phyloP scores from a whole-genome alignment of 164 flowering plant genomes.

The Aristolochia californica region DNA sequence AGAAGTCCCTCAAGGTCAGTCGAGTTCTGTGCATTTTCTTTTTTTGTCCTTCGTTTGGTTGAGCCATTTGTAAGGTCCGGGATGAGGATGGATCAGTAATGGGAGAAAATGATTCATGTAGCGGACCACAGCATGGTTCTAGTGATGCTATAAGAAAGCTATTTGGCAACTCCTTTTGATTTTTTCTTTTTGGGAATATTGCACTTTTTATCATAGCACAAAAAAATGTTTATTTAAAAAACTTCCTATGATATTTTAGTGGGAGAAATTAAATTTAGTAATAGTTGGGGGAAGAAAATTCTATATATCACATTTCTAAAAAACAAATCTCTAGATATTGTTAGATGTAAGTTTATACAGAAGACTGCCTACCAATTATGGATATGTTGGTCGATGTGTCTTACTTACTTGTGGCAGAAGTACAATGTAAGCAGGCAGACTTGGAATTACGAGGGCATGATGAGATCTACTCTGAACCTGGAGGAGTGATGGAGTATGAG shows the following conservation, averaged over 20 bases:
- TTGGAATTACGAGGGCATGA: slow-evolving; percentile 72
- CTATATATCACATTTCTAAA: not conserved
- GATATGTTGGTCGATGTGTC: slow-evolving; percentile 80
- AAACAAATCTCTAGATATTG: not conserved
- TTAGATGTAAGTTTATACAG: not conserved
- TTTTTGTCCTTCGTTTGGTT: not conserved
- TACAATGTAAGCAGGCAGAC: slow-evolving; percentile 90
- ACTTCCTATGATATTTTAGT: too few species aligned
- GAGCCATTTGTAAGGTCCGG: not conserved
- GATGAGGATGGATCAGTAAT: too few species aligned
- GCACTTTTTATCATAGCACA: too few species aligned
- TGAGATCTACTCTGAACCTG: slow-evolving; percentile 69
- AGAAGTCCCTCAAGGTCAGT: slow-evolving; percentile 85
- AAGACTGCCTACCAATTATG: slow-evolving; percentile 16
- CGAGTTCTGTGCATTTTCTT: slow-evolving; percentile 9
- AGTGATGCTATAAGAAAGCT: too few species aligned
- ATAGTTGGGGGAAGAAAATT: not conserved
- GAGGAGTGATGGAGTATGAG: slow-evolving; percentile 90
- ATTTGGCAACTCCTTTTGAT: too few species aligned
- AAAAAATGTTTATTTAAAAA: too few species aligned
- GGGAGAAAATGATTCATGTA: too few species aligned
- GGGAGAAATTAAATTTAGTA: too few species aligned
- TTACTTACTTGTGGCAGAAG: slow-evolving; percentile 99
- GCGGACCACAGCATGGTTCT: too few species aligned
- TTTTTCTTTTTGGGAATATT: too few species aligned